Conservation (phyloP, 495 filamentous ascomycete species). For the Chaetomium fimeti region DNA sequence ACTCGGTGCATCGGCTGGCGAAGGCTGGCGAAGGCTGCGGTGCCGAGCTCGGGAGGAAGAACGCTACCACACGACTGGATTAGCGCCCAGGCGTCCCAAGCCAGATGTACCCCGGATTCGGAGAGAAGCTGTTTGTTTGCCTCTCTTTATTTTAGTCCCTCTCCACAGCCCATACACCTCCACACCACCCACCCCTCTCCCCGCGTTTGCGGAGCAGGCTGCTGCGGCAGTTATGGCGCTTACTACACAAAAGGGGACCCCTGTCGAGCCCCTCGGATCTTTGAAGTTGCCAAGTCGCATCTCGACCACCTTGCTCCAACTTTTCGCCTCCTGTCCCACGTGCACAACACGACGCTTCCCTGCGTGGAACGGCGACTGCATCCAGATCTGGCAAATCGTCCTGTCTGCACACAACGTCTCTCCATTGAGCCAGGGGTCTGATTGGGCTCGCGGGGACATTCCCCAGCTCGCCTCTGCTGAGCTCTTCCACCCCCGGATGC, state of each 20-base stretch:
- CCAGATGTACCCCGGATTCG: background rate
- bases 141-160: background rate
- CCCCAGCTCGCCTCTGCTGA: background rate
- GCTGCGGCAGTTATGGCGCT: constrained; percentile 13
- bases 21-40: too few relatives aligned
- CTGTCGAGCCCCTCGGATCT: background rate
- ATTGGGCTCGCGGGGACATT: background rate
- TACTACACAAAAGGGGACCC: background rate
- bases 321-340: background rate
- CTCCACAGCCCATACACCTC: background rate
- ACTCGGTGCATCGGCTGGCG: constrained; percentile 17
- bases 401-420: background rate
- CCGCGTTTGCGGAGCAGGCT: constrained; percentile 11
- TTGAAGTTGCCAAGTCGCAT: constrained; percentile 9
- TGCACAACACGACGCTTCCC: constrained; percentile 3
- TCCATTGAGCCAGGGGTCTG: constrained; percentile 6
- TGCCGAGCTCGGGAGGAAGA: background rate
- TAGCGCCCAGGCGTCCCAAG: too few relatives aligned
- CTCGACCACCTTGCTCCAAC: constrained; percentile 5
- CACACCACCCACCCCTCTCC: background rate
- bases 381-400: constrained; percentile 14
- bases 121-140: background rate
- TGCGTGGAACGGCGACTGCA: constrained; percentile 8
- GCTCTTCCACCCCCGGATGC: constrained; percentile 7
- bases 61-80: too few relatives aligned